Conservation (phyloP, 2,329 filamentous ascomycete genomes). For the Sclerotinia subarctica region DNA sequence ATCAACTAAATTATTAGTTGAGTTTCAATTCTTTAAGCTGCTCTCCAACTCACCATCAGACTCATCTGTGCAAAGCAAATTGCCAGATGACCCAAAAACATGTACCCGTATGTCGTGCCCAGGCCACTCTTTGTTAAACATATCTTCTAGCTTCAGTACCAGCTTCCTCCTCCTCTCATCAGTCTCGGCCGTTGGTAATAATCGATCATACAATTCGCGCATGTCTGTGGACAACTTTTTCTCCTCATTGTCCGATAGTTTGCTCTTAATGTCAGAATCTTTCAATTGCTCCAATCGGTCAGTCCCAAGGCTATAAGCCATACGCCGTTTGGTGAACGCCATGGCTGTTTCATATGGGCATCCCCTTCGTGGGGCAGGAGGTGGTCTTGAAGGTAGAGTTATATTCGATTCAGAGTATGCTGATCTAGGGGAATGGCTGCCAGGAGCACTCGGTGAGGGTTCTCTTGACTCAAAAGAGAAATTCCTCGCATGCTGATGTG, state of each 20-base stretch:
- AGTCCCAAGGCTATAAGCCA: constrained; percentile 87
- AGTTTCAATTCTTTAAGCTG: not conserved
- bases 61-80: constrained; percentile 88
- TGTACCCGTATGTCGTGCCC: constrained; percentile 85
- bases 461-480: constrained; percentile 75
- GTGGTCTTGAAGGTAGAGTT: constrained; percentile 63
- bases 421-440: constrained; percentile 82
- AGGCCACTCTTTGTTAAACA: constrained; percentile 90
- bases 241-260: constrained; percentile 70
- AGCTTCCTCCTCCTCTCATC: constrained; percentile 72
- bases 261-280: constrained; percentile 67
- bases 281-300: constrained; percentile 72
- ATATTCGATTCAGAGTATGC: constrained; percentile 86
- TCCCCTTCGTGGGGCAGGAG: constrained; percentile 56
- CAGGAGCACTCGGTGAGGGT: constrained; percentile 74
- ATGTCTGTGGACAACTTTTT: constrained; percentile 76
- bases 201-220: constrained; percentile 75
- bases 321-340: constrained; percentile 76
- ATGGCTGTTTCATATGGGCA: constrained; percentile 90
- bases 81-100: constrained; percentile 97
- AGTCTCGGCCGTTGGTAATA: constrained; percentile 78
- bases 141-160: constrained; percentile 80
- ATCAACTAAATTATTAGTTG: constrained; percentile 62
- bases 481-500: constrained; percentile 81
- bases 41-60: constrained; percentile 72